Percentiles rank a stretch among this genome's conserved stretches.
Conservation (phyloP, 208 protist genomes). For the Leishmania aethiopica region DNA sequence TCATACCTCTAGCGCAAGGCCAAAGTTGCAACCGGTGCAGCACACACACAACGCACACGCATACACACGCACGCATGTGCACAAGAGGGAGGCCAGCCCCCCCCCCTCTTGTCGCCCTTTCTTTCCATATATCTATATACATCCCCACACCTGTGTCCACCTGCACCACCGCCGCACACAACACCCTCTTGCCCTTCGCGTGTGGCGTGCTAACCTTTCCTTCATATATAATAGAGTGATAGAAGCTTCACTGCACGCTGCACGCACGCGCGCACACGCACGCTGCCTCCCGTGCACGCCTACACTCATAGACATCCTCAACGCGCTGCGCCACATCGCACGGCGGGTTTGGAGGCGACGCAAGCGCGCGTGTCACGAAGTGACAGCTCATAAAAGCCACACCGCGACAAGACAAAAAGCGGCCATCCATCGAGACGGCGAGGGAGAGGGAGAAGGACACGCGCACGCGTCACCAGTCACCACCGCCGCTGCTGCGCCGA, state of each 20-base stretch:
- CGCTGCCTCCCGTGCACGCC: background rate
- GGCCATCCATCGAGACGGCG: background rate
- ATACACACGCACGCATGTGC: conserved; percentile 1
- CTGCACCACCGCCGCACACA: background rate
- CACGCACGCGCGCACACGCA: background rate
- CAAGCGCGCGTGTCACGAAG: background rate
- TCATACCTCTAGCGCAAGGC: background rate
- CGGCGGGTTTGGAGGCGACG: background rate
- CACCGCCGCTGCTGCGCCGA: background rate
- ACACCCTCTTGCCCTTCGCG: too few relatives aligned
- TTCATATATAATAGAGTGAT: conserved; percentile 1
- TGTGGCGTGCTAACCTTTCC: background rate
- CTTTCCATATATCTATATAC: background rate
- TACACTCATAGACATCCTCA: background rate
- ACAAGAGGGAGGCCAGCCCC: background rate
- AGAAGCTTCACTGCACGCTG: background rate
- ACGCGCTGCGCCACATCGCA: background rate
- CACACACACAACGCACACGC: conserved; percentile 5
- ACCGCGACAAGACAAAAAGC: background rate
- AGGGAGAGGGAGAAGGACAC: background rate
- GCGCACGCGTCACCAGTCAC: background rate
- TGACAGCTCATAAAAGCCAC: background rate
- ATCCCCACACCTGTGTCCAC: background rate
- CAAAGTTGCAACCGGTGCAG: background rate
- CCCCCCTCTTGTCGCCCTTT: background rate